These are phyloP conservation scores for Phlebiopsis flavidoalba DNA, from an alignment of 768 basidiomycete species.

Conservation along the genomic window DNA sequence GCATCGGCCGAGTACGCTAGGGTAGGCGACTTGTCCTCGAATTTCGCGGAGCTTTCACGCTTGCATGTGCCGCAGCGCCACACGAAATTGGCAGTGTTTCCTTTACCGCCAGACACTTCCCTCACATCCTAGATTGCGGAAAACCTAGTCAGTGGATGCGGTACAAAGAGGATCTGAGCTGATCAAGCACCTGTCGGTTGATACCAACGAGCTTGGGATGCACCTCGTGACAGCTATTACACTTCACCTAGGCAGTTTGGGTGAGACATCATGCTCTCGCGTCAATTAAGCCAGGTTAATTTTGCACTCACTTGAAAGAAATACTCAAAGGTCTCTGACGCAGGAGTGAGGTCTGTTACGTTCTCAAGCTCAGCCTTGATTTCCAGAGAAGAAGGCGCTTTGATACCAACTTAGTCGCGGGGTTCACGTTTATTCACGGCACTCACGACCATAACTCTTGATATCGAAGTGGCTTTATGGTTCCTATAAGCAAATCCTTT, in stretches of 20 bases:
- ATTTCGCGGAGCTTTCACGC: constrained; percentile 79
- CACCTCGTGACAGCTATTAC: constrained; percentile 71
- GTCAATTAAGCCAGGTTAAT: neutral
- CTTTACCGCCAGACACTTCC: constrained; percentile 62
- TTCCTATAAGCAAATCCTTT: too few species aligned
- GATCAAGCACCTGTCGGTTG: constrained; percentile 54
- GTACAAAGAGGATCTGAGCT: neutral
- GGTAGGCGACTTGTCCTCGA: constrained; percentile 47
- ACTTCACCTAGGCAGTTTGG: constrained; percentile 51
- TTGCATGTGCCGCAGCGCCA: constrained; percentile 79
- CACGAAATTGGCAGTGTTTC: constrained; percentile 70
- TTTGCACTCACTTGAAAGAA: constrained; percentile 63
- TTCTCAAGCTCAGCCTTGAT: constrained; percentile 81
- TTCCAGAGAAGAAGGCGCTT: constrained; percentile 55
- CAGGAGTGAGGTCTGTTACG: constrained; percentile 64
- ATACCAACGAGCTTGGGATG: constrained; percentile 70
- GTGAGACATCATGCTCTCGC: constrained; percentile 3
- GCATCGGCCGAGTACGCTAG: constrained; percentile 58
- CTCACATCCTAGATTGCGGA: constrained; percentile 51
- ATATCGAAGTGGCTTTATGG: neutral
- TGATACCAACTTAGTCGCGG: neutral
- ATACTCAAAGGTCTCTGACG: constrained; percentile 61
- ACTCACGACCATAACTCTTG: constrained; percentile 48
- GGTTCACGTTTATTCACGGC: neutral
- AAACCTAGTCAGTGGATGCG: neutral